Conservation (phyloP, 2,329 filamentous ascomycete genomes). For the Mollisiaceae sp. region DNA sequence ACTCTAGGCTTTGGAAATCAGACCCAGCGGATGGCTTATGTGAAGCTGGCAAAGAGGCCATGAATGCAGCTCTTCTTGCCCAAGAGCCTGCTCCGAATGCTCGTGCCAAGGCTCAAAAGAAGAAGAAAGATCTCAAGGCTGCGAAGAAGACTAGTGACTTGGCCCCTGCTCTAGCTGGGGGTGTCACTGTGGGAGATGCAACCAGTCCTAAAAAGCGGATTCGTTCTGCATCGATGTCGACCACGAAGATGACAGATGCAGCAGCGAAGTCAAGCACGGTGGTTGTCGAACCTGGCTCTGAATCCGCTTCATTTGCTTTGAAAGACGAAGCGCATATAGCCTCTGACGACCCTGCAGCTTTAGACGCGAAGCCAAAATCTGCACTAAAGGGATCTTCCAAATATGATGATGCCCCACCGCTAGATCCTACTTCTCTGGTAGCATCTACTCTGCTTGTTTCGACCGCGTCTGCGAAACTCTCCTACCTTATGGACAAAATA, state of each 20-base stretch:
- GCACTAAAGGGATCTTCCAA: no score
- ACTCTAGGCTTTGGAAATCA: constrained; percentile 41
- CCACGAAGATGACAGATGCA: not conserved
- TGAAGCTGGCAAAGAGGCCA: constrained; percentile 35
- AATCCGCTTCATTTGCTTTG: no score
- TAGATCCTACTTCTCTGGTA: constrained; percentile 30
- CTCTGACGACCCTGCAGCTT: no score
- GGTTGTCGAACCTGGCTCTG: not conserved
- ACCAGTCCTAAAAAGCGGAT: constrained; percentile 28
- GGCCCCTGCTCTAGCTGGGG: constrained; percentile 32
- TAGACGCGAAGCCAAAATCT: no score
- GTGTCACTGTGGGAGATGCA: constrained; percentile 30
- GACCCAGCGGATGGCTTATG: constrained; percentile 31
- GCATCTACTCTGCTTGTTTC: constrained; percentile 62
- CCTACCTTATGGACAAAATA: constrained; percentile 80
- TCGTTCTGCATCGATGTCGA: constrained; percentile 3
- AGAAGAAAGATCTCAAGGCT: constrained; percentile 16
- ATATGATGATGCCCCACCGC: not conserved
- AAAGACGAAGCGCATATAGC: no score
- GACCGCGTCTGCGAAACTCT: constrained; percentile 85
- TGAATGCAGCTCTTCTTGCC: constrained; percentile 9
- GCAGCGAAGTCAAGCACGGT: not conserved
- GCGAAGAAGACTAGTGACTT: constrained; percentile 19
- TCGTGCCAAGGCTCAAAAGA: not conserved
- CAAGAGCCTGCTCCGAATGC: constrained; percentile 12